Base-by-base conservation (phyloP, 306 rosid species). In the Leucaena leucocephala region DNA sequence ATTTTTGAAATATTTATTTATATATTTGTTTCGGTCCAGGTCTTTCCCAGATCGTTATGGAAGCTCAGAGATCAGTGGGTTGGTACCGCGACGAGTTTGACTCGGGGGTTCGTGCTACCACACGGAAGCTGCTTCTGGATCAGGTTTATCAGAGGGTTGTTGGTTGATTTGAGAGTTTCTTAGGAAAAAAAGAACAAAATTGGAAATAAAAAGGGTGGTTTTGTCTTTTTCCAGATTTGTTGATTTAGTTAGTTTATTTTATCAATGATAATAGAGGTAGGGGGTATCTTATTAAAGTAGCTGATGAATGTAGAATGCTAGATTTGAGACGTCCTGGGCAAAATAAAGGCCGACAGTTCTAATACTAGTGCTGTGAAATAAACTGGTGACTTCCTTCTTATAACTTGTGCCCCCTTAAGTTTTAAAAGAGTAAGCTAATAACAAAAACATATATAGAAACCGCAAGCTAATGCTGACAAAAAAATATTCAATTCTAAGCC, bases 1-100 rank as follows among this genome's bases (percentile, higher is more conserved):
- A 7, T 22, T 35, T 45, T 42, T 7, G 63, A 19, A 4, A 5
- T 33, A 6, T 50, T 21, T 2, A 5, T 40, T 5, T 7, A 13
- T 16, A 2, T 52, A 33, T 21, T 45, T 66, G 35, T 40, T 61
- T 48, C 71, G 70, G 40, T 85, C 16, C 82, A 88, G 93, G 93
- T 64, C 40, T 89, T 21, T 87, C 93, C 66, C 88, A 86, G 87
- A 83, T 87, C 81, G 91, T 89, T 65, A 68, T 87, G 67, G 93
- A 89, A 76, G 91, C 96, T 42, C 96, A 89, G 86, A 89, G 79
- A 84, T 68, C 91, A 52, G 90, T 90, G 48, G 93, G 91, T 40
- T 94, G 88, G 85, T 84, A 59, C 81, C 82, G 21, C 80, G 79
- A 63, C 15, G 72, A 84, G 49, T 71, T 77, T n/a, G 84, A 75